Evolutionary conservation across 805 yeast species (phyloP).

Genomic region (Kuraishia ogatae): DNA sequence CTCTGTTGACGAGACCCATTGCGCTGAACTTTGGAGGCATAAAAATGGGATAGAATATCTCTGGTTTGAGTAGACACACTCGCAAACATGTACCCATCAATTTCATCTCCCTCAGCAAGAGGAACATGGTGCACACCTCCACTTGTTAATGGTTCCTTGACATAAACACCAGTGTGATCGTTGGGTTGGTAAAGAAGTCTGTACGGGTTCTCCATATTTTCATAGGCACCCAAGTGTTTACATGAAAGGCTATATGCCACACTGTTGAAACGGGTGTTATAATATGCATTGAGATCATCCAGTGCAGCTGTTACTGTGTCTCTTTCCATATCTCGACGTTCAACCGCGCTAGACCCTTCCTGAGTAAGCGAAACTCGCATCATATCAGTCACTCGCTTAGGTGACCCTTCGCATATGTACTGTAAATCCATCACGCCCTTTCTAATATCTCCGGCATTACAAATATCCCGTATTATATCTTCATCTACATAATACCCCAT

Average conservation of each 20-base stretch:
- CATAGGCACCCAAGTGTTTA: neutral
- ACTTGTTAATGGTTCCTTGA: neutral
- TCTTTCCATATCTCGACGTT: too few species aligned
- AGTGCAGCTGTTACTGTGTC: too few species aligned
- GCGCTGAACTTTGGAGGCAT: conserved; percentile 15
- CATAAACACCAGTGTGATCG: neutral
- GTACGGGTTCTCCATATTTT: neutral
- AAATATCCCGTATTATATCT: conserved; percentile 9
- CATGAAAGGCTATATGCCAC: neutral
- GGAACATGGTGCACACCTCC: neutral
- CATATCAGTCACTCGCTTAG: too few species aligned
- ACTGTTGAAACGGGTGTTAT: neutral
- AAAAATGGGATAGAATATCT: conserved; percentile 2
- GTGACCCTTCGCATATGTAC: conserved; percentile 11
- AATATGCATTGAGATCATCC: neutral
- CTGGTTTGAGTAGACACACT: neutral
- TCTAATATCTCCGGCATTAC: conserved; percentile 14
- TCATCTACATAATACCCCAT: conserved; percentile 17
- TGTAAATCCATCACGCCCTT: conserved; percentile 21
- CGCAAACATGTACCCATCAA: neutral
- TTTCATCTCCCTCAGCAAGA: neutral
- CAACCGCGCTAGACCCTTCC: too few species aligned
- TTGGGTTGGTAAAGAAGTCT: neutral
- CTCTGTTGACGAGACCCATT: conserved; percentile 16
- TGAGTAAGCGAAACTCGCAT: too few species aligned